A percentile compares a stretch with the other conserved stretches of the same genome.
phyloP scores from a whole-genome alignment of 2,329 filamentous ascomycete genomes.

The Aspergillus cejpii region DNA sequence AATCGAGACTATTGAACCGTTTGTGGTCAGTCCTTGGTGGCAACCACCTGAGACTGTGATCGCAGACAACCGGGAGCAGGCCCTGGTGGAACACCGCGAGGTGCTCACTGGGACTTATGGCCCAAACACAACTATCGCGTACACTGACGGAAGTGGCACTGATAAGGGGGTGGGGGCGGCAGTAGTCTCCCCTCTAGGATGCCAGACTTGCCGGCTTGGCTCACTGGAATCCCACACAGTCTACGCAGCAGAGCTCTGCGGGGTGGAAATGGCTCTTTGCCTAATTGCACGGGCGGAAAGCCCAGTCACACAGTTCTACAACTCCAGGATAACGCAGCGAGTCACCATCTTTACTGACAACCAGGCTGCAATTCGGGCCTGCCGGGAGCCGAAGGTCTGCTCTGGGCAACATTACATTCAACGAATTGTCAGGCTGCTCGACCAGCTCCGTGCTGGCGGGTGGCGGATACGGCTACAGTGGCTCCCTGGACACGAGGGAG shows the following conservation, averaged over 20 bases:
- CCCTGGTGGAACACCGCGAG: background rate
- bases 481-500: too few species aligned
- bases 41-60: background rate
- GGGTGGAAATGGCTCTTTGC: background rate
- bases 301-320: too few species aligned
- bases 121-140: too few species aligned
- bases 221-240: background rate
- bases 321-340: too few species aligned
- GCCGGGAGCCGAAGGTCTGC: too few species aligned
- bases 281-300: too few species aligned
- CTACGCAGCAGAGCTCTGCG: background rate
- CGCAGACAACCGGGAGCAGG: background rate
- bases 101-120: background rate
- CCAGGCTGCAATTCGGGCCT: too few species aligned
- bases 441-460: too few species aligned
- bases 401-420: too few species aligned
- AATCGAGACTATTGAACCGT: background rate
- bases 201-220: background rate
- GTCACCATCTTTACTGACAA: too few species aligned
- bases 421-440: too few species aligned
- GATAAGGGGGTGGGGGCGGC: background rate
- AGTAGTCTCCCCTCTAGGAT: background rate
- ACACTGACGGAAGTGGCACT: background rate
- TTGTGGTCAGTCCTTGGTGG: background rate
- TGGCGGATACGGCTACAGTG: too few species aligned